phyloP scores from a whole-genome alignment of 768 basidiomycete species.

The Artomyces pyxidatus region DNA sequence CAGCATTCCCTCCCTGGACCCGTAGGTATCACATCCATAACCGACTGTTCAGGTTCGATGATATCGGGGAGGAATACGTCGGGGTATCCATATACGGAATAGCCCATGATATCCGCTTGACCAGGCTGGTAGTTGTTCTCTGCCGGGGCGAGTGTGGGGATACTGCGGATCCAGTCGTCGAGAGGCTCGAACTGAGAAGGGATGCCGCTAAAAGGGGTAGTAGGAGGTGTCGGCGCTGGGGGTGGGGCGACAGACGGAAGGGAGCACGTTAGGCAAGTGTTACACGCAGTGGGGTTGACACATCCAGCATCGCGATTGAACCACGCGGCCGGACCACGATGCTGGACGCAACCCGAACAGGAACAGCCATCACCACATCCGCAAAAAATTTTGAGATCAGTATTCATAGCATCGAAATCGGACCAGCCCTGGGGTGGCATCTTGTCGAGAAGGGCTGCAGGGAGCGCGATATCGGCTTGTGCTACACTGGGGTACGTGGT shows the following conservation, averaged over 20 bases:
- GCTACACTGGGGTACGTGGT: slow-evolving; percentile 11
- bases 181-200: slow-evolving; percentile 13
- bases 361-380: slow-evolving; percentile 13
- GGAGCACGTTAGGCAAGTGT: slow-evolving; percentile 7
- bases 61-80: slow-evolving; percentile 1
- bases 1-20: slow-evolving; percentile 21
- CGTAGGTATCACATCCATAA: too few relatives aligned
- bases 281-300: slow-evolving; percentile 8
- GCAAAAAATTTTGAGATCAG: slow-evolving; percentile 12
- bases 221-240: slow-evolving; percentile 15
- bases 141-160: slow-evolving; percentile 7
- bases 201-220: slow-evolving; percentile 12
- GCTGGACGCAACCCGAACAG: slow-evolving; percentile 13
- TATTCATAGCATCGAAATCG: slow-evolving; percentile 6
- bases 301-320: slow-evolving; percentile 8
- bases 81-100: not conserved
- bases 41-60: slow-evolving; percentile 12
- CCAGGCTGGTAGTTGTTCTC: slow-evolving; percentile 4
- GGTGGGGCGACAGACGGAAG: slow-evolving; percentile 9
- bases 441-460: not conserved
- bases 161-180: slow-evolving; percentile 15
- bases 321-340: slow-evolving; percentile 12
- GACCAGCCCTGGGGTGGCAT: slow-evolving; percentile 7
- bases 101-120: not conserved
- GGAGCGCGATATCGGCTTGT: slow-evolving; percentile 6